These are phyloP conservation scores for Phaeoacremonium minimum DNA, from an alignment of 2,329 filamentous ascomycete species.

Conservation along the genomic window DNA sequence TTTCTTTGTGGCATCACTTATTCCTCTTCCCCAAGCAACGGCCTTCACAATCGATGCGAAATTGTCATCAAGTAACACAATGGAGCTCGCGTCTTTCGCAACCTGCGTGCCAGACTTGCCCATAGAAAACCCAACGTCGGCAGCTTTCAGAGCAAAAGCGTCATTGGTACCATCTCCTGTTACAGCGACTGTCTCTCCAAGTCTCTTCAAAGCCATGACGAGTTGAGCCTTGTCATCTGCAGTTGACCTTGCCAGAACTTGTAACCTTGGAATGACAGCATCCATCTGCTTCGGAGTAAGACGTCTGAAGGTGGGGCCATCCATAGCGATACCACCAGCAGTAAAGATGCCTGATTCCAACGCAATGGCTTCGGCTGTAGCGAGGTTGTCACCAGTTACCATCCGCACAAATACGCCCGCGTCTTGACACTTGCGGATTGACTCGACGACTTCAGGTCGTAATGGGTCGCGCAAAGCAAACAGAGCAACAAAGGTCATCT, in stretches of 20 bases:
- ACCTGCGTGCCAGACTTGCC: conserved; percentile 58
- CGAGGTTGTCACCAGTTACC: conserved; percentile 65
- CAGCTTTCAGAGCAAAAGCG: conserved; percentile 54
- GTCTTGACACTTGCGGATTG: conserved; percentile 55
- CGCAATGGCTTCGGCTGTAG: conserved; percentile 63
- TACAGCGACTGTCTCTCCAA: conserved; percentile 35
- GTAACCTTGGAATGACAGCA: conserved; percentile 41
- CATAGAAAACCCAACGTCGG: conserved; percentile 61
- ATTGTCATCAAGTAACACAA: conserved; percentile 59
- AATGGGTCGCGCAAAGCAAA: conserved; percentile 48
- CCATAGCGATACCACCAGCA: conserved; percentile 49
- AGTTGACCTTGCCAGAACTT: conserved; percentile 47
- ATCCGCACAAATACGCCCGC: conserved; percentile 64
- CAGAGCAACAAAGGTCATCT: conserved; percentile 5
- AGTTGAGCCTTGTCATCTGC: conserved; percentile 48
- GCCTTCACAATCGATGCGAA: conserved; percentile 57
- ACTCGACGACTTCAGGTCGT: conserved; percentile 55
- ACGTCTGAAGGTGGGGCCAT: conserved; percentile 51
- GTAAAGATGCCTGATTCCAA: conserved; percentile 40
- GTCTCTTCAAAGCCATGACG: conserved; percentile 37
- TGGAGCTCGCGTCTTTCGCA: conserved; percentile 58
- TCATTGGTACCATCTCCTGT: conserved; percentile 63
- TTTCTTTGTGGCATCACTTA: conserved; percentile 61
- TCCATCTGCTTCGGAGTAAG: conserved; percentile 46
- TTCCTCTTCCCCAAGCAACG: conserved; percentile 57